Evolutionary conservation across 768 basidiomycete species (phyloP).

Genomic region (Nevesoporus exiguus): DNA sequence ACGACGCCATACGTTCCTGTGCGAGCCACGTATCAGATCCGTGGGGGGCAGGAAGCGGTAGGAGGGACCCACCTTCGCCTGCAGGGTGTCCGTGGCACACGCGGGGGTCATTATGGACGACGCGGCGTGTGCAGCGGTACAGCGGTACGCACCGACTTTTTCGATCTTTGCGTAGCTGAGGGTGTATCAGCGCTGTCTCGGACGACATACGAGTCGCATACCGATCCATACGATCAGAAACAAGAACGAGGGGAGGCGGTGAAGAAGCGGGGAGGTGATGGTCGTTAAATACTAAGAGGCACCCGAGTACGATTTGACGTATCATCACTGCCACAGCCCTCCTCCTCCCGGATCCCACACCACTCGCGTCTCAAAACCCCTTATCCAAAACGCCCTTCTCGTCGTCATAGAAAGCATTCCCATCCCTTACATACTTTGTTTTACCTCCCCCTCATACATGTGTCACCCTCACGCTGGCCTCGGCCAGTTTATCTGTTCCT

Average conservation of each 20-base stretch:
- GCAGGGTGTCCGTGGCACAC: constrained; percentile 18
- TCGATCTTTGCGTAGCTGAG: constrained; percentile 93
- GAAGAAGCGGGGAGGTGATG: constrained; percentile 5
- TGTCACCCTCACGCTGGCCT: constrained; percentile 48
- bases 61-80: constrained; percentile 41
- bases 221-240: constrained; percentile 30
- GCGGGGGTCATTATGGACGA: constrained; percentile 10
- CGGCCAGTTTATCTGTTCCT: constrained; percentile 67
- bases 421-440: constrained; percentile 4
- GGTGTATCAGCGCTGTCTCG: constrained; percentile 20
- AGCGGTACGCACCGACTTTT: constrained; percentile 83
- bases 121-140: constrained; percentile 1
- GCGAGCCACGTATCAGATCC: constrained; percentile 5
- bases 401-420: constrained; percentile 20
- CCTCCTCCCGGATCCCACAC: not conserved
- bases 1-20: constrained; percentile 97
- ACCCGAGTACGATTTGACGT: not conserved
- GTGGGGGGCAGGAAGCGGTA: not conserved
- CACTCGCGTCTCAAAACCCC: constrained; percentile 2
- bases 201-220: constrained; percentile 17
- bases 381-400: not conserved
- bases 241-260: not conserved
- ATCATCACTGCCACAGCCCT: constrained; percentile 12
- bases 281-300: constrained; percentile 16
- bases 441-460: constrained; percentile 1